Evolutionary conservation across 176 grass and related monocot species (phyloP).

Genomic region (Rhynchospora pubera): DNA sequence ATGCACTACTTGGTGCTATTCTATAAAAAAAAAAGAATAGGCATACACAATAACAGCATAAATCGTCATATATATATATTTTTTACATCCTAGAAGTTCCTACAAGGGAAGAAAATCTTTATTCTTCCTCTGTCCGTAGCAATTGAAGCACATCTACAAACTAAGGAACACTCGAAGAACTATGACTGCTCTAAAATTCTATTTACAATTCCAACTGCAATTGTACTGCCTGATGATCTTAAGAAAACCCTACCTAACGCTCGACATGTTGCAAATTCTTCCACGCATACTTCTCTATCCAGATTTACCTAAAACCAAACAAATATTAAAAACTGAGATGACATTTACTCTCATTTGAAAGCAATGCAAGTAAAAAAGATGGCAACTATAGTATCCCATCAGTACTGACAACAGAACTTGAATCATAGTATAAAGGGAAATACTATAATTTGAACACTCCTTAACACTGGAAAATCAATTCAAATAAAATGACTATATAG

Average conservation of each 20-base stretch:
- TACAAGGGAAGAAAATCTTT: neutral
- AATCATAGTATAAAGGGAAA: neutral
- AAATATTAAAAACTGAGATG: neutral
- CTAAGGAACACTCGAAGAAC: neutral
- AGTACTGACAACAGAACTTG: neutral
- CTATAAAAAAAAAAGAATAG: neutral
- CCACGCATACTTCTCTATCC: constrained; percentile 53
- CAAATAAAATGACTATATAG: neutral
- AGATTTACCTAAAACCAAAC: constrained; percentile 43
- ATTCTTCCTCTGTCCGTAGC: neutral
- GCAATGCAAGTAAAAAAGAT: neutral
- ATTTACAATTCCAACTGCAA: constrained; percentile 63
- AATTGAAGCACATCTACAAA: neutral
- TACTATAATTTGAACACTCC: neutral
- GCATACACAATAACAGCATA: neutral
- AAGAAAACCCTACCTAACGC: constrained; percentile 60
- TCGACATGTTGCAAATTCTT: constrained; percentile 51
- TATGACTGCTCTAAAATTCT: constrained; percentile 22
- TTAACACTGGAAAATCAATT: neutral
- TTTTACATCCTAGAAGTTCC: neutral
- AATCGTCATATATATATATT: neutral
- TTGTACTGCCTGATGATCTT: constrained; percentile 46
- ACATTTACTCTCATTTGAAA: neutral
- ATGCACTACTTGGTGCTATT: no score
- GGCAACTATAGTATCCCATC: neutral